Conservation (phyloP, 352 stramenopile species). For the Globisporangium perplexum region DNA sequence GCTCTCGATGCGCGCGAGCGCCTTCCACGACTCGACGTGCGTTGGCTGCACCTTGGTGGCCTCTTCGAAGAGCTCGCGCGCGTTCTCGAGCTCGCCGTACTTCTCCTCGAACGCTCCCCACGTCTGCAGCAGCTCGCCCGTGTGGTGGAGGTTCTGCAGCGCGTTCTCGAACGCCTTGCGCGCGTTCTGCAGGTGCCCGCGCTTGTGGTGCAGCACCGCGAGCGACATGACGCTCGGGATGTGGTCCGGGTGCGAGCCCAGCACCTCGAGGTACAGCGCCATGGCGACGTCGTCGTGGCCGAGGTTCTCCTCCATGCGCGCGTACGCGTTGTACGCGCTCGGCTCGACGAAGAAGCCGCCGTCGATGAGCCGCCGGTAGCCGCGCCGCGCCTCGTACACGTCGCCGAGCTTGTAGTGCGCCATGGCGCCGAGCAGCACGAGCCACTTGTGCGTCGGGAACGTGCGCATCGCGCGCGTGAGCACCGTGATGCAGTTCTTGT, state of each 20-base stretch:
- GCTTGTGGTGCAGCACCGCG: slow-evolving; percentile 55
- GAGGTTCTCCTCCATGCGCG: slow-evolving; percentile 77
- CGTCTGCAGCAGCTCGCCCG: slow-evolving; percentile 47
- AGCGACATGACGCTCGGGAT: slow-evolving; percentile 77
- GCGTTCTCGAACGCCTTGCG: slow-evolving; percentile 66
- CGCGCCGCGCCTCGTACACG: slow-evolving; percentile 60
- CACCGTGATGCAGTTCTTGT: slow-evolving; percentile 68
- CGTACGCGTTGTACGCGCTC: slow-evolving; percentile 78
- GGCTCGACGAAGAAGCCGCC: slow-evolving; percentile 67
- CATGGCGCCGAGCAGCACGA: slow-evolving; percentile 73
- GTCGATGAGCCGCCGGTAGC: slow-evolving; percentile 69
- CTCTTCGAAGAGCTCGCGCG: slow-evolving; percentile 69
- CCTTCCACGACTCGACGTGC: slow-evolving; percentile 59
- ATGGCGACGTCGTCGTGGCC: slow-evolving; percentile 65
- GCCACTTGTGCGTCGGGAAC: slow-evolving; percentile 81
- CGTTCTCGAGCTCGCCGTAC: slow-evolving; percentile 58
- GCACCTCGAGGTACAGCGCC: slow-evolving; percentile 52
- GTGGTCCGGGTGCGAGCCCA: slow-evolving; percentile 59
- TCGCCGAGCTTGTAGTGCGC: slow-evolving; percentile 76
- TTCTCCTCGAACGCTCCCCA: slow-evolving; percentile 80
- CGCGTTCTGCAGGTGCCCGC: slow-evolving; percentile 33
- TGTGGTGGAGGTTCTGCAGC: slow-evolving; percentile 49
- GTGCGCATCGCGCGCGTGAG: slow-evolving; percentile 48
- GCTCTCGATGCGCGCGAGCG: slow-evolving; percentile 59
- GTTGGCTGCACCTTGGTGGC: slow-evolving; percentile 63